Conservation (phyloP, 768 basidiomycete species). For the Lactarius tabidus region DNA sequence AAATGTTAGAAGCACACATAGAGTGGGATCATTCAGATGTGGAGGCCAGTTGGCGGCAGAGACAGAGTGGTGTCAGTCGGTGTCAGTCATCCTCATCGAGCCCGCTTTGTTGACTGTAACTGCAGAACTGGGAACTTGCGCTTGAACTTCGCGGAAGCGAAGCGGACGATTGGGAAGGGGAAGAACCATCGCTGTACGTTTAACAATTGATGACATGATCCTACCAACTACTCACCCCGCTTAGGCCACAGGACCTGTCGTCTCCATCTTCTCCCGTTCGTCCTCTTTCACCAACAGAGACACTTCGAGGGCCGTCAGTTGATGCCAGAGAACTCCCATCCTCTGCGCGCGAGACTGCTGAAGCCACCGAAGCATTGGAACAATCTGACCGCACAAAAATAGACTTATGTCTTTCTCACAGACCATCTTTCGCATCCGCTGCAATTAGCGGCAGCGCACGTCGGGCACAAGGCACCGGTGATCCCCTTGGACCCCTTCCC, state of each 20-base stretch:
- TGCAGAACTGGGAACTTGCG: conserved; percentile 12
- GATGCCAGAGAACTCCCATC: background rate
- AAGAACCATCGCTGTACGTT: conserved; percentile 4
- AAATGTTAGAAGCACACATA: conserved; percentile 47
- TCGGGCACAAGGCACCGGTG: background rate
- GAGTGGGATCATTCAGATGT: conserved; percentile 46
- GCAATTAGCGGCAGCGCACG: background rate
- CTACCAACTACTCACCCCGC: background rate
- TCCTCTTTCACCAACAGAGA: background rate
- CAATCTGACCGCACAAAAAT: background rate
- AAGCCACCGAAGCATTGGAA: background rate
- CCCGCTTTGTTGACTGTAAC: background rate
- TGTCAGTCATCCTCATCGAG: background rate
- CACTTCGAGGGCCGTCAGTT: background rate
- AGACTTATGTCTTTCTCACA: background rate
- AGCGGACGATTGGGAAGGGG: conserved; percentile 4
- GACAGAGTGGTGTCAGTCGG: conserved; percentile 27
- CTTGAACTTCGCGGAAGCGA: conserved; percentile 12
- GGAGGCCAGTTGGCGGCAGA: conserved; percentile 35
- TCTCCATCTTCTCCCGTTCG: background rate
- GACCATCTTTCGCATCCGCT: conserved; percentile 1
- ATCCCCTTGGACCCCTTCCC: conserved; percentile 39
- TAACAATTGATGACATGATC: background rate
- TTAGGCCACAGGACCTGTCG: background rate
- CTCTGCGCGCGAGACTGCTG: background rate